phyloP scores from a whole-genome alignment of 139 green algal genomes.

The Diplosphaera chodatii region DNA sequence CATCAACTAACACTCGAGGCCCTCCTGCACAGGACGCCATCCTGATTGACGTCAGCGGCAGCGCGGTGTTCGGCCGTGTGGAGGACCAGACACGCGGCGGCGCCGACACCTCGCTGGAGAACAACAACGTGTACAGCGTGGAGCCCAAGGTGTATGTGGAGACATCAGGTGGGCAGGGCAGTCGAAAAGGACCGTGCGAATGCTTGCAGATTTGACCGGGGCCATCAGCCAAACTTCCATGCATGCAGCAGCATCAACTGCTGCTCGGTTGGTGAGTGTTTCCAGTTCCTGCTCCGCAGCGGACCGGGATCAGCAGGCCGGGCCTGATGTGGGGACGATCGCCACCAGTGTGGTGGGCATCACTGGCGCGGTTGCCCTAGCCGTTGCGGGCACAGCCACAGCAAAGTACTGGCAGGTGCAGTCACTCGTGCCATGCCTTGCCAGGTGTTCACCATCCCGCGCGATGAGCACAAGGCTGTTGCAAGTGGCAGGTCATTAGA shows the following conservation, averaged over 20 bases:
- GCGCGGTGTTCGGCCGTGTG: neutral
- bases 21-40: conserved; percentile 65
- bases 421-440: too few relatives aligned
- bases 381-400: conserved; percentile 8
- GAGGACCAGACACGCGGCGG: conserved; percentile 32
- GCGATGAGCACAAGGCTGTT: too few relatives aligned
- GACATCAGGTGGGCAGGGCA: conserved; percentile 37
- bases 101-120: conserved; percentile 78
- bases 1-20: too few relatives aligned
- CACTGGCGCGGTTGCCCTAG: conserved; percentile 5
- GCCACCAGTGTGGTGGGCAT: conserved; percentile 30
- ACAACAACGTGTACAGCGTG: conserved; percentile 91
- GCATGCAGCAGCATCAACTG: too few relatives aligned
- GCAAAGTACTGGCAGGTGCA: neutral
- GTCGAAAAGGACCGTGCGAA: too few relatives aligned
- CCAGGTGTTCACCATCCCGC: too few relatives aligned
- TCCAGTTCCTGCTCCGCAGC: too few relatives aligned
- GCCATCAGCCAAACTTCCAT: too few relatives aligned
- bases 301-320: conserved; percentile 4
- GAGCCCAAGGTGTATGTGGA: conserved; percentile 87
- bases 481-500: too few relatives aligned
- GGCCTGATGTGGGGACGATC: neutral
- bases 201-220: too few relatives aligned
- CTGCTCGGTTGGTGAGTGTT: too few relatives aligned
- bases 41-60: conserved; percentile 52